Evolutionary conservation across 2,329 filamentous ascomycete species (phyloP).

Genomic region (Paecilomyces sp.): DNA sequence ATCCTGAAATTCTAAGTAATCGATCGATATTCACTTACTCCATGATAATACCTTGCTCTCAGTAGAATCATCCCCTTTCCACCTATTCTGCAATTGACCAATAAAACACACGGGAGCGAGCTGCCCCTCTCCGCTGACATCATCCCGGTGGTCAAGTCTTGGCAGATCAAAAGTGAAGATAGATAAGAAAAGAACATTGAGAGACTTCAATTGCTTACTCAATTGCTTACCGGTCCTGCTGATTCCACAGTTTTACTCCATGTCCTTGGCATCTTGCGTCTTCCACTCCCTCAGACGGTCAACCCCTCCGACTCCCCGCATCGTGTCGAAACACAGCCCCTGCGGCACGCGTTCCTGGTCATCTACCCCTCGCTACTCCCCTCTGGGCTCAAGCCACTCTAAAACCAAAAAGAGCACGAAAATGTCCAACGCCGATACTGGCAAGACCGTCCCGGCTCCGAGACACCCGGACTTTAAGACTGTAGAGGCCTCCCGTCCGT

Average conservation of each 20-base stretch:
- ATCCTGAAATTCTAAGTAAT: too few species aligned
- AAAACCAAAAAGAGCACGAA: not conserved
- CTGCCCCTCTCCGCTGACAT: not conserved
- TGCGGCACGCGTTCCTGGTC: not conserved
- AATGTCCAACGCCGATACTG: not conserved
- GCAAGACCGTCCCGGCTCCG: not conserved
- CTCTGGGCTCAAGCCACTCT: not conserved
- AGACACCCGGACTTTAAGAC: conserved; percentile 14
- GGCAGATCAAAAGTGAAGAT: not conserved
- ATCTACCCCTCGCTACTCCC: not conserved
- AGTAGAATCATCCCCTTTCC: too few species aligned
- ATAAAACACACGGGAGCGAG: not conserved
- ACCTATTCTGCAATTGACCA: not conserved
- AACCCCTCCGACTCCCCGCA: not conserved
- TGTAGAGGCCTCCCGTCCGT: conserved; percentile 24
- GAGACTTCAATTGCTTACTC: too few species aligned
- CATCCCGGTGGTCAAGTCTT: not conserved
- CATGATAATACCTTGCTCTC: too few species aligned
- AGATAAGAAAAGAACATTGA: not conserved
- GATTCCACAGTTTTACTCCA: not conserved
- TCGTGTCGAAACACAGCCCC: not conserved
- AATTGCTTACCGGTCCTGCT: not conserved
- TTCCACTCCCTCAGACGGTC: not conserved
- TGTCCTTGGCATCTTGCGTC: not conserved
- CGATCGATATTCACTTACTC: too few species aligned